A percentile compares a stretch with the other conserved stretches of the same genome.
Conservation (phyloP, 83 land plant genomes). For the Isoetes engelmannii region DNA sequence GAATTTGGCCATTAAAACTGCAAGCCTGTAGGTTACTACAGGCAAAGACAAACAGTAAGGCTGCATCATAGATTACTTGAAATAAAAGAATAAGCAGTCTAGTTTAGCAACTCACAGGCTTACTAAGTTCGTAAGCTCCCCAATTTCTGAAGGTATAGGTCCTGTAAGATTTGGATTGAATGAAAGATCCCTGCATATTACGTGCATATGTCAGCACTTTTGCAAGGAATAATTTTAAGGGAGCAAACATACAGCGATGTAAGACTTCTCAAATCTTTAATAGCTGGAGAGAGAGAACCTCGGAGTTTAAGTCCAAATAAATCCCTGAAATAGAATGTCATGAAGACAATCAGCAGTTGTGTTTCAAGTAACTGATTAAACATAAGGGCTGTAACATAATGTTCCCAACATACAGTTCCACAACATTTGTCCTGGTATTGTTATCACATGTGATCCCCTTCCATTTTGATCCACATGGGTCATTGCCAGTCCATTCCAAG, state of each 20-base stretch:
- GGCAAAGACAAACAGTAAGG: neutral
- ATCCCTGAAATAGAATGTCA: neutral
- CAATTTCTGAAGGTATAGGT: neutral
- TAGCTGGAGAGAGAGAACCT: neutral
- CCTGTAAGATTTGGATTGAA: slow-evolving; percentile 2
- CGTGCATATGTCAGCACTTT: neutral
- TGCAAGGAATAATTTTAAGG: neutral
- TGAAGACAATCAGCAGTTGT: neutral
- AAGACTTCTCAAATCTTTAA: neutral
- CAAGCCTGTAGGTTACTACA: neutral
- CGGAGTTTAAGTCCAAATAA: neutral
- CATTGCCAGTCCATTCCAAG: neutral
- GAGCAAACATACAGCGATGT: neutral
- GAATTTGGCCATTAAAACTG: neutral
- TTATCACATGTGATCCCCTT: neutral
- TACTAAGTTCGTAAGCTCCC: neutral
- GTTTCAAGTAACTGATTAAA: neutral
- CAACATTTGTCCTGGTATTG: neutral
- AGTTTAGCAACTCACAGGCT: neutral
- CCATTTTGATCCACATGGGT: slow-evolving; percentile 3
- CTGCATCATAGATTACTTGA: neutral
- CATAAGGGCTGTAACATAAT: neutral
- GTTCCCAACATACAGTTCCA: neutral
- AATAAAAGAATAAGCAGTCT: neutral
- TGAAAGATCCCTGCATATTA: neutral